These are phyloP conservation scores for Hylodesmum podocarpum DNA, from an alignment of 306 rosid species.

Conservation along the genomic window DNA sequence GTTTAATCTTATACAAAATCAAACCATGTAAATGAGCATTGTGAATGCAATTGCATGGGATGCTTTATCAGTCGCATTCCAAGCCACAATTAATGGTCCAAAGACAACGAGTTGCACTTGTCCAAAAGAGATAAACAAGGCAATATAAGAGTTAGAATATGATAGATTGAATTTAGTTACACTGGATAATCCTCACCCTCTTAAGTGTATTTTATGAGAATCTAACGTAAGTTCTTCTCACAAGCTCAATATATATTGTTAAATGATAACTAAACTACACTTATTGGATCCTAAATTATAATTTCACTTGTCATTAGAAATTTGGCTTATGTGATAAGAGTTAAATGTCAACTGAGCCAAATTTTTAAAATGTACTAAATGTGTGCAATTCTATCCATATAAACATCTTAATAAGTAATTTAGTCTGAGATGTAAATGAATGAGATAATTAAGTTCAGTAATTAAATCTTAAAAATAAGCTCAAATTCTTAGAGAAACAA, in stretches of 20 bases:
- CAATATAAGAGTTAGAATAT: not conserved
- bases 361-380: not conserved
- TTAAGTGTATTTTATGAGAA: no score
- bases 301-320: not conserved
- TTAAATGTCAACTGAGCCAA: no score
- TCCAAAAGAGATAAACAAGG: not conserved
- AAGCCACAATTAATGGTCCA: not conserved
- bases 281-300: no score
- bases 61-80: not conserved
- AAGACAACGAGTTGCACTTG: not conserved
- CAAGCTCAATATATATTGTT: no score
- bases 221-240: no score
- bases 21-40: not conserved
- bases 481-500: no score
- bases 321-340: not conserved
- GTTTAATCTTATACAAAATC: not conserved
- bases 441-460: no score
- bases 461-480: no score
- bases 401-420: not conserved
- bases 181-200: no score
- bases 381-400: not conserved
- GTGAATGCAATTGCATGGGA: not conserved
- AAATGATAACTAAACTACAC: no score
- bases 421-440: no score
- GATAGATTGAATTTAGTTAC: no score